Evolutionary conservation across 176 grass and related monocot genomes (phyloP).

Genomic region (Triticum turgidum): DNA sequence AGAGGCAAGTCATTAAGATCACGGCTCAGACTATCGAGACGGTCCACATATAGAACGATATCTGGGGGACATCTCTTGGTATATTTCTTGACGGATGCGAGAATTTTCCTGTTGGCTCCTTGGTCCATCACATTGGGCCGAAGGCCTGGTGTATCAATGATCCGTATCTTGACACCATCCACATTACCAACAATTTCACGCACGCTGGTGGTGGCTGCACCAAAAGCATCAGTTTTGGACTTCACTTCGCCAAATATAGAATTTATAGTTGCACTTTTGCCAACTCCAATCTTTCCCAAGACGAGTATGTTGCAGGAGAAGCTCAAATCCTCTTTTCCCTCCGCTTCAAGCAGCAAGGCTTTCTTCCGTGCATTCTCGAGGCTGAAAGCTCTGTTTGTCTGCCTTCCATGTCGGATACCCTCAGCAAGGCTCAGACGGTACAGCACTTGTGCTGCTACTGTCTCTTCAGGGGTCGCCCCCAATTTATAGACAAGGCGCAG

Average conservation of each 20-base stretch:
- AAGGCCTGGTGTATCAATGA: constrained; percentile 90
- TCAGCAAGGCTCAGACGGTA: constrained; percentile 76
- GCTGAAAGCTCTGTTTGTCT: constrained; percentile 57
- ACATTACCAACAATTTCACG: constrained; percentile 67
- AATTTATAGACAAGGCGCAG: constrained; percentile 75
- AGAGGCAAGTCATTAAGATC: constrained; percentile 92
- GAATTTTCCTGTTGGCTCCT: constrained; percentile 73
- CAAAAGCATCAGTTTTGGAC: constrained; percentile 70
- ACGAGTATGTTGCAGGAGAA: constrained; percentile 92
- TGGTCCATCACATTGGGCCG: constrained; percentile 77
- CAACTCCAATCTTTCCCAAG: constrained; percentile 87
- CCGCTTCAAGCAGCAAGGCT: constrained; percentile 67
- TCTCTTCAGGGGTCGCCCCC: constrained; percentile 67
- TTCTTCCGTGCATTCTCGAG: constrained; percentile 67
- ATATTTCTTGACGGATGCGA: constrained; percentile 70
- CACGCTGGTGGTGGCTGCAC: constrained; percentile 58
- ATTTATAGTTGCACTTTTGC: constrained; percentile 99
- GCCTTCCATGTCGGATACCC: constrained; percentile 71
- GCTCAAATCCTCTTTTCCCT: constrained; percentile 59
- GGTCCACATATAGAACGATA: constrained; percentile 90
- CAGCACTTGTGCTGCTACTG: constrained; percentile 68
- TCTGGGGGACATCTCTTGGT: constrained; percentile 88
- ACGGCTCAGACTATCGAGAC: constrained; percentile 64
- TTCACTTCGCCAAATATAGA: constrained; percentile 83
- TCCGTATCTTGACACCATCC: constrained; percentile 77